Conservation (phyloP, 306 rosid species). For the Trifolium repens region DNA sequence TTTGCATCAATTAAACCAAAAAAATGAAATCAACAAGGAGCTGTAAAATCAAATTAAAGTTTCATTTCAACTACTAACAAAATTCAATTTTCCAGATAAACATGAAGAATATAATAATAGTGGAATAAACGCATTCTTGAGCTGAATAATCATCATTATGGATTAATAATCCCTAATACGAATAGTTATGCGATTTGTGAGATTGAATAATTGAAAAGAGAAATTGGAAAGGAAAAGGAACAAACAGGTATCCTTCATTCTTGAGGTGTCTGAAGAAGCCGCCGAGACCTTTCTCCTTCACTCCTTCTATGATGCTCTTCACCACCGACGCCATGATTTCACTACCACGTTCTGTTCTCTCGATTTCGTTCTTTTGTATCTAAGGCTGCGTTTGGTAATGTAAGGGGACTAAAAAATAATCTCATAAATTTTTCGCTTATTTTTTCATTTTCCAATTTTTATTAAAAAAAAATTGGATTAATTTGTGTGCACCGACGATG, state of each 20-base stretch:
- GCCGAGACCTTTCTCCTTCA: conserved; percentile 80
- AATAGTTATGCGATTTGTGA: not conserved
- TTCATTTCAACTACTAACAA: conserved; percentile 26
- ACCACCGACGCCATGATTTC: conserved; percentile 80
- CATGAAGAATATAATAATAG: not conserved
- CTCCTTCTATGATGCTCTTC: conserved; percentile 61
- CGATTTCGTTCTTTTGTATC: not conserved
- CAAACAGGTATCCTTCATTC: conserved; percentile 81
- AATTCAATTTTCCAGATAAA: conserved; percentile 9
- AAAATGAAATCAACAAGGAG: not conserved
- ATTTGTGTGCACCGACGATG: too few relatives aligned
- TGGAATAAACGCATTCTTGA: not conserved
- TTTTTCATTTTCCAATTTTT: too few relatives aligned
- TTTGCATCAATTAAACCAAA: not conserved
- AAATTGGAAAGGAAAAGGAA: conserved; percentile 25
- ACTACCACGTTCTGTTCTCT: not conserved
- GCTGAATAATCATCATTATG: conserved; percentile 7
- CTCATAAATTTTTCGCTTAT: too few relatives aligned
- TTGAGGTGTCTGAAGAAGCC: conserved; percentile 65
- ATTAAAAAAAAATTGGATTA: too few relatives aligned
- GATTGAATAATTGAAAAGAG: conserved; percentile 9
- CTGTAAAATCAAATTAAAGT: conserved; percentile 22
- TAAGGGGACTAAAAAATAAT: too few relatives aligned
- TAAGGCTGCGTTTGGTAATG: not conserved
- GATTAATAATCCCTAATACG: not conserved